Conservation (phyloP, 352 stramenopile genomes). For the Globisporangium splendens region DNA sequence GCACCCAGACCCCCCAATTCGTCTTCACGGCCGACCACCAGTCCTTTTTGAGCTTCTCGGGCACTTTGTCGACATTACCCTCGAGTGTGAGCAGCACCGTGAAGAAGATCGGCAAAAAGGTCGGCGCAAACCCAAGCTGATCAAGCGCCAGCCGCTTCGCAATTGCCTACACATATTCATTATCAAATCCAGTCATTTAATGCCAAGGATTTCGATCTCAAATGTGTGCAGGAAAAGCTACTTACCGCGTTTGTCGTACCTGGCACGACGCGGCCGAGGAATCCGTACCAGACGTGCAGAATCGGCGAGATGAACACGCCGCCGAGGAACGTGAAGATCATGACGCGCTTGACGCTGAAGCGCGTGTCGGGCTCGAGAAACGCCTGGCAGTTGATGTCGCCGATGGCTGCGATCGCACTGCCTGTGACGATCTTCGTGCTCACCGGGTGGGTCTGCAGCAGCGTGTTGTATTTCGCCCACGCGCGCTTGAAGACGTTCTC, state of each 20-base stretch:
- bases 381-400: conserved; percentile 73
- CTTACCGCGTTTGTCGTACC: conserved; percentile 27
- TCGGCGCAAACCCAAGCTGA: conserved; percentile 73
- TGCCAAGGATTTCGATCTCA: too few relatives aligned
- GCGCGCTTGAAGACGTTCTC: conserved; percentile 19
- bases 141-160: conserved; percentile 69
- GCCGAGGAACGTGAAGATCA: conserved; percentile 68
- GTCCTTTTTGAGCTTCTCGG: conserved; percentile 60
- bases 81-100: conserved; percentile 62
- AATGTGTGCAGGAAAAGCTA: background rate
- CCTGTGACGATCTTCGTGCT: conserved; percentile 67
- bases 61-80: conserved; percentile 42
- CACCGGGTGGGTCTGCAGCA: conserved; percentile 57
- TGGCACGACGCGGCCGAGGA: conserved; percentile 39
- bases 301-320: conserved; percentile 63
- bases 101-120: conserved; percentile 76
- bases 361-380: conserved; percentile 30
- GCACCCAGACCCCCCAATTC: conserved; percentile 83
- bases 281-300: conserved; percentile 78
- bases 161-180: conserved; percentile 22
- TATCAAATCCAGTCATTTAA: background rate
- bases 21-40: conserved; percentile 75
- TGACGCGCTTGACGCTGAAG: conserved; percentile 46
- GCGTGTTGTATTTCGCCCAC: conserved; percentile 51
- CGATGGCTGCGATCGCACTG: conserved; percentile 51